phyloP scores from a whole-genome alignment of 2,329 filamentous ascomycete genomes.

The Graphilbum ipis-grandicollis region DNA sequence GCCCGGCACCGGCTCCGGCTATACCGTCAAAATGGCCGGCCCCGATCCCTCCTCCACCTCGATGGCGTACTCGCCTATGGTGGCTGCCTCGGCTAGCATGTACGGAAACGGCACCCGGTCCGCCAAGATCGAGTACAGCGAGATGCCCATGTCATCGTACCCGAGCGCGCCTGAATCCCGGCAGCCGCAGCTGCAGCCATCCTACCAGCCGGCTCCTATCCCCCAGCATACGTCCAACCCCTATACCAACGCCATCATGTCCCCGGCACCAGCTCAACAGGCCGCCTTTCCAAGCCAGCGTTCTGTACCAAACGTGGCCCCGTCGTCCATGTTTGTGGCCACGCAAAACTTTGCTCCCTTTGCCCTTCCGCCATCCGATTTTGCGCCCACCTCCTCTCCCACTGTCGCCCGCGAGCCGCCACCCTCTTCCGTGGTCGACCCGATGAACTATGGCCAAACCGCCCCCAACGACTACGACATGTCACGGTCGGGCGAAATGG shows the following conservation, averaged over 20 bases:
- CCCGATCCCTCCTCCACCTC: conserved; percentile 9
- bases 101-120: conserved; percentile 16
- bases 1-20: conserved; percentile 20
- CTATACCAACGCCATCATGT: conserved; percentile 30
- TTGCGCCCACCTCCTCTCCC: conserved; percentile 22
- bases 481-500: conserved; percentile 32
- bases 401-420: conserved; percentile 15
- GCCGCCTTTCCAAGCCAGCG: conserved; percentile 26
- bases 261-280: conserved; percentile 32
- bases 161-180: conserved; percentile 1
- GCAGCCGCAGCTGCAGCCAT: conserved; percentile 9
- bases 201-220: conserved; percentile 23
- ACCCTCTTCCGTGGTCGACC: conserved; percentile 6
- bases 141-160: conserved; percentile 9
- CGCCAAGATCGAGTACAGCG: conserved; percentile 3
- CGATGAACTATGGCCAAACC: conserved; percentile 17
- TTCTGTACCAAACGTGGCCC: conserved; percentile 22
- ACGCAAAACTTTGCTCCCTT: conserved; percentile 47
- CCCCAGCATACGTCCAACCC: conserved; percentile 25
- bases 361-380: conserved; percentile 43
- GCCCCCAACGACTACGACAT: conserved; percentile 30
- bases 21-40: conserved; percentile 16
- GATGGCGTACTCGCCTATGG: conserved; percentile 26
- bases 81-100: conserved; percentile 22
- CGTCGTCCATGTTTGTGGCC: conserved; percentile 32